phyloP scores from a whole-genome alignment of 495 filamentous ascomycete genomes.

The Pseudevernia furfuracea region DNA sequence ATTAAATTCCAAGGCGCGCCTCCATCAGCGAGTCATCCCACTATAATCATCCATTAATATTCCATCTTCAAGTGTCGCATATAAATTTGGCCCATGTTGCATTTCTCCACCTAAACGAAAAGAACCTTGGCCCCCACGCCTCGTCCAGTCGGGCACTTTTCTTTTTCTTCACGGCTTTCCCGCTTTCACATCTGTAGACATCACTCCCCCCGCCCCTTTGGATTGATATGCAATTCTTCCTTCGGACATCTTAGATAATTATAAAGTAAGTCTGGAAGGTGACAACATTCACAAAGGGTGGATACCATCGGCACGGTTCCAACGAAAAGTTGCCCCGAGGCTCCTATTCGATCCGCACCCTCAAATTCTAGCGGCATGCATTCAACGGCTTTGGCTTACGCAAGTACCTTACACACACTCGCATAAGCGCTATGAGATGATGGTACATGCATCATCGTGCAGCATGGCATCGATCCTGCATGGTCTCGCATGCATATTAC shows the following conservation, averaged over 20 bases:
- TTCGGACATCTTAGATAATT: too few species aligned
- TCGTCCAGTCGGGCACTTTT: too few species aligned
- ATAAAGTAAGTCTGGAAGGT: background rate
- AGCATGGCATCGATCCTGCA: conserved; percentile 1
- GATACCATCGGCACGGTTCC: too few species aligned
- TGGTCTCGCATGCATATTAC: background rate
- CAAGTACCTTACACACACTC: background rate
- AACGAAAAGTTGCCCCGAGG: background rate
- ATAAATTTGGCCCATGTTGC: too few species aligned
- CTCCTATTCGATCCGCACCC: background rate
- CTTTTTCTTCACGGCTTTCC: too few species aligned
- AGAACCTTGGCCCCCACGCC: too few species aligned
- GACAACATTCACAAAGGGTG: too few species aligned
- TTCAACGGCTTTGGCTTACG: background rate
- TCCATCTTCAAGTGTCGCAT: too few species aligned
- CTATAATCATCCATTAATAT: too few species aligned
- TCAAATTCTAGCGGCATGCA: background rate
- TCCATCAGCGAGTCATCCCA: too few species aligned
- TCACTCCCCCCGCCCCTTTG: background rate
- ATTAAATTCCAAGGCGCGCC: too few species aligned
- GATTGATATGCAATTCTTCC: background rate
- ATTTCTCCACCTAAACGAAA: too few species aligned
- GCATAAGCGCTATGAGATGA: background rate
- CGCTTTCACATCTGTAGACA: background rate
- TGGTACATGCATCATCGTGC: background rate